These are phyloP conservation scores for Aspergillus vadensis DNA, from an alignment of 2,329 filamentous ascomycete species.

Conservation along the genomic window DNA sequence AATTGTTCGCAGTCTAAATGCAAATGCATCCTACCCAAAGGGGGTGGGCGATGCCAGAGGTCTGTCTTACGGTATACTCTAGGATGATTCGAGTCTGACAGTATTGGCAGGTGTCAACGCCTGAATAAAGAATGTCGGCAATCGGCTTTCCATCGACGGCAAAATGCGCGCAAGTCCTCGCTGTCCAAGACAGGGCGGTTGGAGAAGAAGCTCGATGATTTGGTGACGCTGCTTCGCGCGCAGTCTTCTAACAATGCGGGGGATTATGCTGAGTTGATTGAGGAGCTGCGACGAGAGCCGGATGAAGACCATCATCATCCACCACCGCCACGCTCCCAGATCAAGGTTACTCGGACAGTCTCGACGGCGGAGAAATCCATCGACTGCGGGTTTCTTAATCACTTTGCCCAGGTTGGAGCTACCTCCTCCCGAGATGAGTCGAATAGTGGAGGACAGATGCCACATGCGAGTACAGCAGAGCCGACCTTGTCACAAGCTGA, in stretches of 20 bases:
- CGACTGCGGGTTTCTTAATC: background rate
- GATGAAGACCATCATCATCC: background rate
- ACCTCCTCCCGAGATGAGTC: background rate
- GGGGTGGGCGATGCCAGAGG: conserved; percentile 9
- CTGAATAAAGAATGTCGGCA: conserved; percentile 47
- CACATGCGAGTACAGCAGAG: background rate
- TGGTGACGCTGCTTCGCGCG: conserved; percentile 28
- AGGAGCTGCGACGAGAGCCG: background rate
- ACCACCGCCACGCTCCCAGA: background rate
- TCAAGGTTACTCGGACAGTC: background rate
- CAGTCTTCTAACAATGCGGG: background rate
- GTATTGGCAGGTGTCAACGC: conserved; percentile 41
- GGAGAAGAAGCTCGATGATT: conserved; percentile 30
- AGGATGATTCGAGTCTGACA: background rate
- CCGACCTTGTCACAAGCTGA: conserved; percentile 34
- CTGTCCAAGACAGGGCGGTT: conserved; percentile 24
- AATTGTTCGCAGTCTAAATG: conserved; percentile 30
- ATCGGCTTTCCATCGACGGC: conserved; percentile 37
- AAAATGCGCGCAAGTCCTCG: conserved; percentile 13
- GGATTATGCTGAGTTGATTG: conserved; percentile 3
- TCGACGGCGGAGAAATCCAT: background rate
- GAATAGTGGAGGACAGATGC: background rate
- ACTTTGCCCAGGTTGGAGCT: background rate
- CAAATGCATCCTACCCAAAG: conserved; percentile 23
- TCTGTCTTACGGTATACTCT: background rate